Base-by-base conservation (phyloP, 257 asterid species). In the Solanum dulcamara region DNA sequence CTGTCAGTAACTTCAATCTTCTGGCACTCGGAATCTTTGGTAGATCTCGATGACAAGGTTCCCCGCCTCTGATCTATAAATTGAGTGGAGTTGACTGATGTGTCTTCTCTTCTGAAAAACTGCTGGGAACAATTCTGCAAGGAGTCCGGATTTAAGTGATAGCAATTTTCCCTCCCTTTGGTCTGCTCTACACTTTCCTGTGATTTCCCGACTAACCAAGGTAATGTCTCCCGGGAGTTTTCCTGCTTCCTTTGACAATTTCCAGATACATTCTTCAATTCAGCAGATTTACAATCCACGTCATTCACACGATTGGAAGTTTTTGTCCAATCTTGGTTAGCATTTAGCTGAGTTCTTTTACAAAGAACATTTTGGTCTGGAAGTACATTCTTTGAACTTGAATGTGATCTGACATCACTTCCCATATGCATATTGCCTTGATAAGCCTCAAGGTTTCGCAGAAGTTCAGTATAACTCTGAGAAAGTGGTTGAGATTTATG, bases 101-200 rank as follows among this genome's bases (percentile, higher is more conserved):
- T 57, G 85, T 87, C 92, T 48, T 85, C 85, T 84, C 83, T 91
- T 83, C 80, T 86, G 84, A 95, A 93, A 79, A 91, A 95, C 30
- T 84, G 89, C 77, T 86, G 90, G 75, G 95, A 91, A 55, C 83
- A 74, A 81, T 88, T 86, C 88, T 92, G 94, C 92, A 95, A 86
- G 17, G 94, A 92, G 79, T 93, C 93, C 24, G 93, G 90, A 91
- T 93, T 93, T 95, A 93, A 90, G 72, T 92, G 91, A 86, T 90
- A 88, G 35, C 91, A 88, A 62, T 87, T 84, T 74, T 67, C 90
- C 48, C 51, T 68, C 89, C 24, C 88, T 37, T 89, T 87, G 71
- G 66, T 80, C 84, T 60, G 86, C 84, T 90, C 91, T 53, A 24
- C 85, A 32, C 81, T 66, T 55, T 80, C 82, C 86, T 83, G 88